Base-by-base conservation (phyloP, 2,329 filamentous ascomycete genomes). In the Emergomyces pasteurianus region DNA sequence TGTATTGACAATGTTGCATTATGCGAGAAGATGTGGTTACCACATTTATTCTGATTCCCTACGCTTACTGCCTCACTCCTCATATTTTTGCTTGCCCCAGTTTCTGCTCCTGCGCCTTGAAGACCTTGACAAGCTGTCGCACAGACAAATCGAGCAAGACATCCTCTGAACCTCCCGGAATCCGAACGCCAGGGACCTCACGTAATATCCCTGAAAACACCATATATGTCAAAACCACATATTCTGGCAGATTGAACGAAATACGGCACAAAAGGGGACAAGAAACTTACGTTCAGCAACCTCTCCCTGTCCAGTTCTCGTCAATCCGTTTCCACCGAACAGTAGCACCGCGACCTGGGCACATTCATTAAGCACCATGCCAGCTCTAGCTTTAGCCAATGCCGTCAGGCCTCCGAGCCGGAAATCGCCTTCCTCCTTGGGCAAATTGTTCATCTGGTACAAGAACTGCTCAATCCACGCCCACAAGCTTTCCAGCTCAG, bases 301-400 rank as follows among this genome's bases (percentile, higher is more conserved):
- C 72, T 89, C 86, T 23, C 88, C 88, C 71, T 87, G 84, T 0
- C 88, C 88, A 14, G 79, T 81, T 63, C 80, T 81, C 0, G 87
- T 89, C 66, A 84, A 89, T 0, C 87, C 88, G 69, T 86, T 88
- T 1, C 88, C 88, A 3, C 88, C 88, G 70, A 90, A 90, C 28
- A 91, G 72, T 60, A 90, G 71, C 54, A 89, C 81, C 0, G 87
- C 86, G 59, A 81, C 84, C 66, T 86, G 81, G 3, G 87, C 86
- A 69, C 86, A 88, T 70, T 88, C 85, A 64, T 87, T 86, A 52
- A 90, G 67, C 14, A 90, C 86, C 64, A 88, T 86, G 1, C 84
- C 88, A 0, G 83, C 81, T 67, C 89, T 85, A 0, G 87, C 88
- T 74, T 92, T 91, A 16, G 83, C 81, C 71, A 89, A 75, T 1